Evolutionary conservation across 2,329 filamentous ascomycete species (phyloP).

Genomic region (Ascochyta lentis): DNA sequence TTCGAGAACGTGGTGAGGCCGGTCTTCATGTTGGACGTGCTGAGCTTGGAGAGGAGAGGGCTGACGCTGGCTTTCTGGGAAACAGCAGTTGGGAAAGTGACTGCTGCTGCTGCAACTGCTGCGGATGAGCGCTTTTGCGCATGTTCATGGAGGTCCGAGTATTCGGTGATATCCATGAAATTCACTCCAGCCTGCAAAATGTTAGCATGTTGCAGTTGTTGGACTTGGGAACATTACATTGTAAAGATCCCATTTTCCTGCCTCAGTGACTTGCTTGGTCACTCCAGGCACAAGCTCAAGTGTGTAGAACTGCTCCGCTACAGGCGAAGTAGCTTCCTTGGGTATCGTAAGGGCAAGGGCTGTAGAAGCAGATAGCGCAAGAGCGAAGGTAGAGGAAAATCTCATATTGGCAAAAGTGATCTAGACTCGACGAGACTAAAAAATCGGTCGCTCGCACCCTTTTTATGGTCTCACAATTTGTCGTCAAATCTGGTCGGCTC

Average conservation of each 20-base stretch:
- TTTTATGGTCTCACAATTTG: background rate
- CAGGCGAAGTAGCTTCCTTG: background rate
- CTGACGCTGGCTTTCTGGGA: slow-evolving; percentile 21
- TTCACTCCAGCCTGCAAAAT: slow-evolving; percentile 41
- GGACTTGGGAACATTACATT: slow-evolving; percentile 8
- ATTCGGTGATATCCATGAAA: slow-evolving; percentile 37
- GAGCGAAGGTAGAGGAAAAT: background rate
- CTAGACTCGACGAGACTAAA: background rate
- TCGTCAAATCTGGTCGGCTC: background rate
- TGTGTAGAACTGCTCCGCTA: slow-evolving; percentile 16
- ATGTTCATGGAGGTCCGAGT: slow-evolving; percentile 20
- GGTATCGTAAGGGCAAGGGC: background rate
- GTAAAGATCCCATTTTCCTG: slow-evolving; percentile 22
- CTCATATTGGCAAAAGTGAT: background rate
- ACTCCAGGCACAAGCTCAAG: slow-evolving; percentile 24
- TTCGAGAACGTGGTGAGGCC: slow-evolving; percentile 27
- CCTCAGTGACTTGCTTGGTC: slow-evolving; percentile 24
- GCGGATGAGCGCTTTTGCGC: background rate
- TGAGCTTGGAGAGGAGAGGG: slow-evolving; percentile 27
- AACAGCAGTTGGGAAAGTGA: slow-evolving; percentile 22
- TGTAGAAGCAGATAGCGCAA: background rate
- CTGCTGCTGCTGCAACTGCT: slow-evolving; percentile 16
- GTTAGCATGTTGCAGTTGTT: background rate
- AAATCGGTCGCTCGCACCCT: background rate
- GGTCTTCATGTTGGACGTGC: slow-evolving; percentile 26